Evolutionary conservation across 768 basidiomycete genomes (phyloP).

Genomic region (Crucibulum laeve): DNA sequence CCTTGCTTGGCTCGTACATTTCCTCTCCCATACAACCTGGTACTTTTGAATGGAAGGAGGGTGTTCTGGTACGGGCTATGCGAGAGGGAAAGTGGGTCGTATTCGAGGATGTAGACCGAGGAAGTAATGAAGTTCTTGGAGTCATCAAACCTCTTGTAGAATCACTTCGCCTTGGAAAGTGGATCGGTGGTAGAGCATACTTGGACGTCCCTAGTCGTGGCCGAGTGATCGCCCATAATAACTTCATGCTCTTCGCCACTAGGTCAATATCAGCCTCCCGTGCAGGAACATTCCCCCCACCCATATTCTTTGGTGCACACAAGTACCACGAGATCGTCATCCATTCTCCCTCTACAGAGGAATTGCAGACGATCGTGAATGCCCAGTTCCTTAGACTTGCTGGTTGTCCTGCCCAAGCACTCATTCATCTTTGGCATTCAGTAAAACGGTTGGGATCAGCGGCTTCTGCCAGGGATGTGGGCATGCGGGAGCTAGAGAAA

Average conservation of each 20-base stretch:
- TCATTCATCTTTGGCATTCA: conserved; percentile 69
- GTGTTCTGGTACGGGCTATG: conserved; percentile 86
- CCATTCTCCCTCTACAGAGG: conserved; percentile 54
- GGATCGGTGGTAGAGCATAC: conserved; percentile 68
- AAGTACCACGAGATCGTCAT: conserved; percentile 75
- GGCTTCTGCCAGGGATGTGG: conserved; percentile 55
- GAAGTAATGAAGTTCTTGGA: conserved; percentile 84
- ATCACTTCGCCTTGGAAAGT: conserved; percentile 61
- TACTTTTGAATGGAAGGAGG: conserved; percentile 95
- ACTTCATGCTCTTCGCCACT: conserved; percentile 88
- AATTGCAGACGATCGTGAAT: conserved; percentile 68
- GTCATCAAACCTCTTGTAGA: conserved; percentile 83
- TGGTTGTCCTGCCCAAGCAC: conserved; percentile 36
- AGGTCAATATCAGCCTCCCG: conserved; percentile 56
- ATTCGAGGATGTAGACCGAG: conserved; percentile 89
- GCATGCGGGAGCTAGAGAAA: conserved; percentile 78
- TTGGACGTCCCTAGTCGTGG: conserved; percentile 76
- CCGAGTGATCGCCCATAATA: conserved; percentile 66
- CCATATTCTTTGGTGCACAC: conserved; percentile 82
- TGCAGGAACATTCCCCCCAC: conserved; percentile 42
- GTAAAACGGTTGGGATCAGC: conserved; percentile 48
- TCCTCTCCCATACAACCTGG: conserved; percentile 83
- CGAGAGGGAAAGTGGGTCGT: conserved; percentile 90
- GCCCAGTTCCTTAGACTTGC: conserved; percentile 62
- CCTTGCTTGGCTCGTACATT: conserved; percentile 88